A percentile compares a stretch with the other conserved stretches of the same genome.
Conservation (phyloP, 2,329 filamentous ascomycete species). For the Alternaria sp. region DNA sequence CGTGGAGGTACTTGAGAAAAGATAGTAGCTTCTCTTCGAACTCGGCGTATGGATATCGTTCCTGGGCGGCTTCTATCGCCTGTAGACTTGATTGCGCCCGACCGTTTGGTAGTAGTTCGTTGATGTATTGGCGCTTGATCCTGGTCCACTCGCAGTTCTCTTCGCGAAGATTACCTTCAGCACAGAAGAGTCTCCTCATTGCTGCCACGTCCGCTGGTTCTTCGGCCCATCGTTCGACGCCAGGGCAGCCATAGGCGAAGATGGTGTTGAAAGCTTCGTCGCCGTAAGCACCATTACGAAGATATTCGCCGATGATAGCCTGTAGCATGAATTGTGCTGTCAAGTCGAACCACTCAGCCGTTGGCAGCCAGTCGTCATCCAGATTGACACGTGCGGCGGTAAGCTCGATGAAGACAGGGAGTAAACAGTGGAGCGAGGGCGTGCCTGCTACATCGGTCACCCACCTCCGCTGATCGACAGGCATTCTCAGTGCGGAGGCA, state of each 20-base stretch:
- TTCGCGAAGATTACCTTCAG: slow-evolving; percentile 36
- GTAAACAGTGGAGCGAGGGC: slow-evolving; percentile 48
- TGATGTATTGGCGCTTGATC: slow-evolving; percentile 45
- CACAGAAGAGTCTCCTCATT: slow-evolving; percentile 46
- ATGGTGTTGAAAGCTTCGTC: slow-evolving; percentile 50
- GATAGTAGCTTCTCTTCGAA: slow-evolving; percentile 52
- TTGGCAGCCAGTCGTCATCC: slow-evolving; percentile 43
- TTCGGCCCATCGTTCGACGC: slow-evolving; percentile 22
- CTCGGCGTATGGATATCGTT: slow-evolving; percentile 40
- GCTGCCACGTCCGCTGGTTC: slow-evolving; percentile 37
- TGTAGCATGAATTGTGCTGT: slow-evolving; percentile 59
- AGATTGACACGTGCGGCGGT: slow-evolving; percentile 49
- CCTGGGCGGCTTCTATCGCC: slow-evolving; percentile 36
- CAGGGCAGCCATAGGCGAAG: slow-evolving; percentile 55
- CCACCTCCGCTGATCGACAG: slow-evolving; percentile 29
- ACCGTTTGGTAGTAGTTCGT: slow-evolving; percentile 21
- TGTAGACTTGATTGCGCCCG: slow-evolving; percentile 16
- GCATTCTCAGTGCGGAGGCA: slow-evolving; percentile 34
- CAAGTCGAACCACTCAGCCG: slow-evolving; percentile 54
- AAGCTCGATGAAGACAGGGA: slow-evolving; percentile 60
- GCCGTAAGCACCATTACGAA: slow-evolving; percentile 47
- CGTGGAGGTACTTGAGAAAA: slow-evolving; percentile 54
- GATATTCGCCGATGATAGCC: slow-evolving; percentile 57
- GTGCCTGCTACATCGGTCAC: slow-evolving; percentile 48
- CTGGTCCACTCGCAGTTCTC: slow-evolving; percentile 47